Evolutionary conservation across 306 rosid species (phyloP).

Genomic region (Fragaria vesca): DNA sequence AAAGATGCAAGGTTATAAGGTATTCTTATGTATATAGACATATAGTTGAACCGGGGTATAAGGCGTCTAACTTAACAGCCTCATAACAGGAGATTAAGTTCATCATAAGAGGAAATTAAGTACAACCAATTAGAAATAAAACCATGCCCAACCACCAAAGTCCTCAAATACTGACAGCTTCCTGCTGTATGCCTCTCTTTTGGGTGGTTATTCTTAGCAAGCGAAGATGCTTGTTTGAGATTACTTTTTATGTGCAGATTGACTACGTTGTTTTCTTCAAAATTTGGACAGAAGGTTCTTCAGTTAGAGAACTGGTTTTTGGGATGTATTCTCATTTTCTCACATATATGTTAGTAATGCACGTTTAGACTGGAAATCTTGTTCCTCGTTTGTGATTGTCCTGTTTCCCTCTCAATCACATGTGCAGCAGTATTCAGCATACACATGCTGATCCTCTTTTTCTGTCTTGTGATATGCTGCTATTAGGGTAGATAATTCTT

Average conservation of each 20-base stretch:
- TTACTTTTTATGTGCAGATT: background rate
- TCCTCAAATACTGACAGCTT: constrained; percentile 1
- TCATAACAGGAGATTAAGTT: background rate
- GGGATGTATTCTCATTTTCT: background rate
- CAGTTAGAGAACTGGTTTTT: background rate
- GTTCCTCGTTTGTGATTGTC: background rate
- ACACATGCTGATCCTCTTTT: background rate
- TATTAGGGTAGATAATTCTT: background rate
- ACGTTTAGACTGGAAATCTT: background rate
- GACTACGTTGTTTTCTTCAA: background rate
- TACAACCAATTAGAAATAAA: background rate
- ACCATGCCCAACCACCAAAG: background rate
- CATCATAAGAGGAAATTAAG: background rate
- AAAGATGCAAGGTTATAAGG: background rate
- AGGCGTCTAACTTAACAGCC: background rate
- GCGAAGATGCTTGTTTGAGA: background rate
- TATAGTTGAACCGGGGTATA: background rate
- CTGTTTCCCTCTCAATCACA: background rate
- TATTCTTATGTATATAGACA: background rate
- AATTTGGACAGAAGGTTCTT: background rate
- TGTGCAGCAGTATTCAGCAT: background rate
- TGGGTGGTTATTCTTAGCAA: background rate
- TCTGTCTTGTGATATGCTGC: background rate
- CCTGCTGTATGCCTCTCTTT: background rate
- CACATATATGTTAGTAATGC: background rate